Conservation (phyloP, 306 rosid genomes). For the Arachis hypogaea region DNA sequence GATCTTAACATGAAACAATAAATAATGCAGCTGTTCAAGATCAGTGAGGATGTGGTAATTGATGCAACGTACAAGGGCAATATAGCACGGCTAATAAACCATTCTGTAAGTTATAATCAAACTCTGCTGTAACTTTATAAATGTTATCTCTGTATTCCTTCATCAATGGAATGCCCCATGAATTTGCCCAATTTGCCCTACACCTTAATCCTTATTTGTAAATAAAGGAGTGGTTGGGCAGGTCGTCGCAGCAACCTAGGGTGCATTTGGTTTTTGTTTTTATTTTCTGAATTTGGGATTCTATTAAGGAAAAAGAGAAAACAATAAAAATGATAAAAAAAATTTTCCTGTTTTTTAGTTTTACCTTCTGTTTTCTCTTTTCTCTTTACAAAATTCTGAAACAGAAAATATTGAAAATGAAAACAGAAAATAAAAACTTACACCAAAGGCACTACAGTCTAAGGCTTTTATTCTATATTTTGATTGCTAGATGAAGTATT, state of each 20-base stretch:
- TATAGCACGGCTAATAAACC: conserved; percentile 92
- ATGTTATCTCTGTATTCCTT: neutral
- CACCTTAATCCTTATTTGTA: too few species aligned
- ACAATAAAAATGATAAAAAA: too few species aligned
- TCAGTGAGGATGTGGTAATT: conserved; percentile 89
- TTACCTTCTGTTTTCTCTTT: too few species aligned
- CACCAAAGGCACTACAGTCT: too few species aligned
- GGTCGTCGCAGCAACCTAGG: neutral
- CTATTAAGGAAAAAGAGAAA: too few species aligned
- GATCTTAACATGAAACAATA: conserved; percentile 33
- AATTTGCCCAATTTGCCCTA: neutral
- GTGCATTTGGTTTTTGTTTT: too few species aligned
- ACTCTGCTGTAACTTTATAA: conserved; percentile 1
- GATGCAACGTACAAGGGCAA: conserved; percentile 88
- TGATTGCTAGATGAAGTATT: conserved; percentile 15
- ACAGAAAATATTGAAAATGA: too few species aligned
- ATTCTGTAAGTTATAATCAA: conserved; percentile 69
- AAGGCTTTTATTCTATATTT: neutral
- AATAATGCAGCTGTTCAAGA: conserved; percentile 90
- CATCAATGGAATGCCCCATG: conserved; percentile 4
- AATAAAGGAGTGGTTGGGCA: neutral
- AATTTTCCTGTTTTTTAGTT: too few species aligned
- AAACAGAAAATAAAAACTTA: too few species aligned
- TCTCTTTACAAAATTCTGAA: too few species aligned
- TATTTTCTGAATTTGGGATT: too few species aligned